phyloP scores from a whole-genome alignment of 345 rosid genomes.

The Aegle marmelos region DNA sequence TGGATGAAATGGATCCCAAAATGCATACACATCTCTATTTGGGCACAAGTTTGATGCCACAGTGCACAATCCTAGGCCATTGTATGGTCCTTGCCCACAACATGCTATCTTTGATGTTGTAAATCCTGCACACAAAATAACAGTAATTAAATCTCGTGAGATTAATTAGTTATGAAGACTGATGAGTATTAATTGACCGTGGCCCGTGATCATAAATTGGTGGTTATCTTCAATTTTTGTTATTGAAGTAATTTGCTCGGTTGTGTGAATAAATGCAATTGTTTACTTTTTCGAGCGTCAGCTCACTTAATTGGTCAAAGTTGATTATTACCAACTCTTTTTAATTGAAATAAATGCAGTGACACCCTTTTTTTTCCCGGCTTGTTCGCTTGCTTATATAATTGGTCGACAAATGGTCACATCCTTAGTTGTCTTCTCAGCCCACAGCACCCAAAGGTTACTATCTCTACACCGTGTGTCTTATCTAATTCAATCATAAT shows the following conservation, averaged over 20 bases:
- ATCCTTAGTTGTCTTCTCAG: not conserved
- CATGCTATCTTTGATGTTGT: conserved; percentile 73
- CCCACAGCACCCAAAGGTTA: not conserved
- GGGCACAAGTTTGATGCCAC: conserved; percentile 68
- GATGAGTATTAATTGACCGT: not conserved
- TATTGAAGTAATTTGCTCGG: not conserved
- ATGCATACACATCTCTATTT: conserved; percentile 58
- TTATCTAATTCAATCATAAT: not conserved
- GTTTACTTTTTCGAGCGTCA: not conserved
- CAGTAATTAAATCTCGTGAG: too few relatives aligned
- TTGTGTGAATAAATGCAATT: not conserved
- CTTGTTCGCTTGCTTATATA: not conserved
- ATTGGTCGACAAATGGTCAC: not conserved
- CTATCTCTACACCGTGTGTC: not conserved
- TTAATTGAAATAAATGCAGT: too few relatives aligned
- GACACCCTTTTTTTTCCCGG: too few relatives aligned
- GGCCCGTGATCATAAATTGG: not conserved
- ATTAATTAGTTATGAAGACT: not conserved
- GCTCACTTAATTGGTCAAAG: not conserved
- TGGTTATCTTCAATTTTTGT: not conserved
- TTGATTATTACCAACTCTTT: too few relatives aligned
- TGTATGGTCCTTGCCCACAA: conserved; percentile 90
- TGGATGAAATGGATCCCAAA: conserved; percentile 94
- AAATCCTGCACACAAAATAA: conserved; percentile 50
- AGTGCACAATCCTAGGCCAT: conserved; percentile 85